Conservation (phyloP, 768 basidiomycete species). For the Suillus sp. region DNA sequence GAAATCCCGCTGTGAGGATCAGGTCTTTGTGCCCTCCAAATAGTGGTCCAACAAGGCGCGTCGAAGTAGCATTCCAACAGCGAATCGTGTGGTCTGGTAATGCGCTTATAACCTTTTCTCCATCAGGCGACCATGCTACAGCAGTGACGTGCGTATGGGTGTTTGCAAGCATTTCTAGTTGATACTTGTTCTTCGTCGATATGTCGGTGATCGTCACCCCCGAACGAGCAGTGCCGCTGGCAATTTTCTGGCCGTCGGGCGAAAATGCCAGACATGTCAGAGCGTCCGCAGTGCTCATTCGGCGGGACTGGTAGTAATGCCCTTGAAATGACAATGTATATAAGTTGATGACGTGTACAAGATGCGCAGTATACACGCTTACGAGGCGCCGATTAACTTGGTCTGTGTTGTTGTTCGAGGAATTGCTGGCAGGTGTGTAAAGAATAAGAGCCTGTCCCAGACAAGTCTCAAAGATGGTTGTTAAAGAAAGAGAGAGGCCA, state of each 20-base stretch:
- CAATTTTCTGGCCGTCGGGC: not conserved
- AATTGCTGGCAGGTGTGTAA: too few relatives aligned
- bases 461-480: too few relatives aligned
- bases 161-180: not conserved
- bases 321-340: too few relatives aligned
- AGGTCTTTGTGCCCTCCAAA: conserved; percentile 24
- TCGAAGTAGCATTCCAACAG: conserved; percentile 28
- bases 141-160: not conserved
- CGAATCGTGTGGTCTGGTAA: conserved; percentile 32
- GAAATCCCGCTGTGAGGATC: not conserved
- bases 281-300: not conserved
- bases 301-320: not conserved
- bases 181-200: not conserved
- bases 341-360: not conserved
- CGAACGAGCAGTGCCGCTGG: conserved; percentile 5
- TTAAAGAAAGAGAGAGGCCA: too few relatives aligned
- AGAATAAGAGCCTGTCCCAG: too few relatives aligned
- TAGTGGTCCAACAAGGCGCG: conserved; percentile 25
- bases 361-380: not conserved
- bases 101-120: conserved; percentile 28
- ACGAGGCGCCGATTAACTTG: not conserved
- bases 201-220: conserved; percentile 4
- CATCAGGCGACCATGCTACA: conserved; percentile 34
- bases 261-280: conserved; percentile 6
- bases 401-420: not conserved